Evolutionary conservation across 352 stramenopile species (phyloP).

Genomic region (Pythium rishiriense): DNA sequence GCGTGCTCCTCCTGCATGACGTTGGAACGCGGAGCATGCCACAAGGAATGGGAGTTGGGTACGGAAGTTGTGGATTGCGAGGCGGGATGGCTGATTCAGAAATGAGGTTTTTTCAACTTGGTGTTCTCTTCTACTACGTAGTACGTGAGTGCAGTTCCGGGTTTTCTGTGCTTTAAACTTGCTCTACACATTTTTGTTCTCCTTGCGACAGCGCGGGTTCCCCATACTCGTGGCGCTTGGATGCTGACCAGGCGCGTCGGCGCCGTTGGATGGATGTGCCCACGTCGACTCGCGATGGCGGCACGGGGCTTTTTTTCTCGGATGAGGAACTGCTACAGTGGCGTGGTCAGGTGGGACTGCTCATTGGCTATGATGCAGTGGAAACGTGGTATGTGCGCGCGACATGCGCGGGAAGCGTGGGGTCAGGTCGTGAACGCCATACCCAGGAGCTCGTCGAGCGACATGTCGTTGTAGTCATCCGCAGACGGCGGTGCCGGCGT

Average conservation of each 20-base stretch:
- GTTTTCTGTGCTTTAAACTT: no score
- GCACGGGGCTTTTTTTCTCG: neutral
- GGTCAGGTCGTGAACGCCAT: slow-evolving; percentile 18
- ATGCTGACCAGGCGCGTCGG: no score
- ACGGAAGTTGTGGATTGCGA: neutral
- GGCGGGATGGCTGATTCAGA: no score
- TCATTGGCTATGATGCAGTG: neutral
- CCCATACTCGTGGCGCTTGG: no score
- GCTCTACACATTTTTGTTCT: neutral
- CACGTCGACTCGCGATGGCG: neutral
- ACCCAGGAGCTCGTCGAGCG: slow-evolving; percentile 13
- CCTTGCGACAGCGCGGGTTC: neutral
- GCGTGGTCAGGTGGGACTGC: no score
- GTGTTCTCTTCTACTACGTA: neutral
- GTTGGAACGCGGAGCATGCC: neutral
- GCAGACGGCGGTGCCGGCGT: neutral
- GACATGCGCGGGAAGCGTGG: neutral
- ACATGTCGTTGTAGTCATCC: slow-evolving; percentile 17
- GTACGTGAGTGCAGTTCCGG: neutral
- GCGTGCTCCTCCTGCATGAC: no score
- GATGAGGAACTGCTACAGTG: neutral
- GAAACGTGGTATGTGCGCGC: neutral
- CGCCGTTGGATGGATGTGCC: neutral
- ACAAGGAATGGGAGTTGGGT: neutral
- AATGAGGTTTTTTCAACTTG: neutral